A percentile compares a stretch with the other conserved stretches of the same genome.
Evolutionary conservation across 306 rosid genomes (phyloP).

Genomic region (Potentilla sterilis): DNA sequence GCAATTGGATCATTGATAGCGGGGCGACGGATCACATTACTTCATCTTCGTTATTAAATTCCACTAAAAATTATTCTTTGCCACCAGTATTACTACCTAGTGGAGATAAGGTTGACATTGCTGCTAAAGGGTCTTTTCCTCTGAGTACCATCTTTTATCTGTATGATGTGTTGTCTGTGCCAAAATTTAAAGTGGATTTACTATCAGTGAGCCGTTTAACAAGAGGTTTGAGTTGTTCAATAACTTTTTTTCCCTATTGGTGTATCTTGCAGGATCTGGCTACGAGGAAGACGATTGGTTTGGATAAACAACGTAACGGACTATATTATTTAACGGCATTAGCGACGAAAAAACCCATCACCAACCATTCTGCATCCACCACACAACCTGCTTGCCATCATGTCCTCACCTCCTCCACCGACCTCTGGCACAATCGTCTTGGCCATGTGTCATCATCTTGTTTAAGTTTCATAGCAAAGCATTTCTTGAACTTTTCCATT

Average conservation of each 20-base stretch:
- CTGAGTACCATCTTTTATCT: background rate
- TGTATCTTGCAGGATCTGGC: constrained; percentile 4
- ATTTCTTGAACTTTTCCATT: background rate
- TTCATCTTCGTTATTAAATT: background rate
- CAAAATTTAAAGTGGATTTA: background rate
- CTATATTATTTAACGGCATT: background rate
- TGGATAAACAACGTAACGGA: background rate
- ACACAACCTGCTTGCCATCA: background rate
- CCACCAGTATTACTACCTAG: background rate
- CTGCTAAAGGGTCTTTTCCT: background rate
- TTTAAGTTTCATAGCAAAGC: background rate
- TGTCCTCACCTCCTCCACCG: background rate
- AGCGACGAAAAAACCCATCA: background rate
- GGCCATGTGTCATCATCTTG: background rate
- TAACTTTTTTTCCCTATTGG: background rate
- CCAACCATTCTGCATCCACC: too few relatives aligned
- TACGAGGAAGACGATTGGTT: constrained; percentile 2
- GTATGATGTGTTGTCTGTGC: background rate
- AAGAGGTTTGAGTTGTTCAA: background rate
- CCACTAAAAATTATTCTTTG: background rate
- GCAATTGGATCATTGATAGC: background rate
- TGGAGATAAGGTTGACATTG: background rate
- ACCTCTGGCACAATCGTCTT: background rate
- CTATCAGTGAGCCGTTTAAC: background rate
- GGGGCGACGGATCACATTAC: background rate